Evolutionary conservation across 164 flowering plant genomes (phyloP).

Genomic region (Piper longum): DNA sequence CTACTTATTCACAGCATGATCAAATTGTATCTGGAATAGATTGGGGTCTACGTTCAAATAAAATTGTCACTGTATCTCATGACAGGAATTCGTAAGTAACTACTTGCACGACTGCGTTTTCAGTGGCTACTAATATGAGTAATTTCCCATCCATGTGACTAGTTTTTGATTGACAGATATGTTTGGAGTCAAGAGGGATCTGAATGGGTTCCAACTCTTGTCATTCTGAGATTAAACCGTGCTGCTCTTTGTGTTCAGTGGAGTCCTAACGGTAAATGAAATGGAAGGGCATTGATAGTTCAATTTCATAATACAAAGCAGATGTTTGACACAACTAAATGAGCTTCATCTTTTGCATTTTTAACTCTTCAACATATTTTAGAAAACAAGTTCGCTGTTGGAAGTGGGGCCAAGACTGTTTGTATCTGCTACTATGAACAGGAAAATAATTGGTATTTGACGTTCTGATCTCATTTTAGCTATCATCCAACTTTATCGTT

Average conservation of each 20-base stretch:
- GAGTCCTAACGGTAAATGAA: constrained; percentile 80
- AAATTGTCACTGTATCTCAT: constrained; percentile 96
- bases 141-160: not conserved
- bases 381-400: constrained; percentile 99
- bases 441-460: constrained; percentile 82
- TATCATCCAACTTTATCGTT: not conserved
- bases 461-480: not conserved
- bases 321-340: not conserved
- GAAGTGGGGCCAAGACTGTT: constrained; percentile 99
- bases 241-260: constrained; percentile 98
- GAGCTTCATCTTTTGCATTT: not conserved
- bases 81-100: constrained; percentile 92
- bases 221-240: constrained; percentile 86
- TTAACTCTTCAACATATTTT: constrained; percentile 6
- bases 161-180: constrained; percentile 36
- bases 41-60: constrained; percentile 77
- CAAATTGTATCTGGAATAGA: constrained; percentile 93
- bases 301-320: not conserved
- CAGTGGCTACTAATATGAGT: too few species aligned
- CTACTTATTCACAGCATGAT: constrained; percentile 59
- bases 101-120: not conserved
- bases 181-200: constrained; percentile 84
- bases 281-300: not conserved
- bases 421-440: constrained; percentile 98
- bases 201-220: constrained; percentile 98